Evolutionary conservation across 140 eudicot species (phyloP).

Genomic region (Cichorium intybus): DNA sequence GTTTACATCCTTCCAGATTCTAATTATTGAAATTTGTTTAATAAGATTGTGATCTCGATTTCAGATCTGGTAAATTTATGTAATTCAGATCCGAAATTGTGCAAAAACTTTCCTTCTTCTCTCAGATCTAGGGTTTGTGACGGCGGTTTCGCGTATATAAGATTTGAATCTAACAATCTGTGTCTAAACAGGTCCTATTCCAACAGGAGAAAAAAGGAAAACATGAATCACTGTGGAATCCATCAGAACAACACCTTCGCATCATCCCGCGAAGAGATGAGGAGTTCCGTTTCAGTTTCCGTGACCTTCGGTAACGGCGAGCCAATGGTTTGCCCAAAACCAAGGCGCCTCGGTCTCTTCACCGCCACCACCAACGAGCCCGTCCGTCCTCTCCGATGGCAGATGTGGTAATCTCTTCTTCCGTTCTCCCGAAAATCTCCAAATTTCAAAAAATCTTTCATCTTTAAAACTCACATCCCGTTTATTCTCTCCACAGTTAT

Average conservation of each 20-base stretch:
- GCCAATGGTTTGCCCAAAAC: conserved; percentile 84
- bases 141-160: background rate
- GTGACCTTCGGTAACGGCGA: conserved; percentile 41
- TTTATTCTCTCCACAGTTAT: conserved; percentile 37
- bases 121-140: conserved; percentile 27
- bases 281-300: conserved; percentile 44
- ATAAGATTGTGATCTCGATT: background rate
- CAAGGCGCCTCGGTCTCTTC: conserved; percentile 57
- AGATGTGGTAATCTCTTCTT: conserved; percentile 46
- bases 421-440: background rate
- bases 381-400: conserved; percentile 60
- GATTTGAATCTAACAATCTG: background rate
- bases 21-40: background rate
- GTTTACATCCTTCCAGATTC: background rate
- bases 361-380: conserved; percentile 46
- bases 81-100: background rate
- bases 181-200: conserved; percentile 6
- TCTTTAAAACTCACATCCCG: background rate
- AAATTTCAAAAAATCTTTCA: background rate
- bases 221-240: conserved; percentile 72
- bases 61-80: conserved; percentile 30
- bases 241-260: conserved; percentile 55
- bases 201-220: background rate
- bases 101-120: background rate
- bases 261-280: conserved; percentile 71